Conservation (phyloP, 345 rosid species). For the Moricandia moricandioides region DNA sequence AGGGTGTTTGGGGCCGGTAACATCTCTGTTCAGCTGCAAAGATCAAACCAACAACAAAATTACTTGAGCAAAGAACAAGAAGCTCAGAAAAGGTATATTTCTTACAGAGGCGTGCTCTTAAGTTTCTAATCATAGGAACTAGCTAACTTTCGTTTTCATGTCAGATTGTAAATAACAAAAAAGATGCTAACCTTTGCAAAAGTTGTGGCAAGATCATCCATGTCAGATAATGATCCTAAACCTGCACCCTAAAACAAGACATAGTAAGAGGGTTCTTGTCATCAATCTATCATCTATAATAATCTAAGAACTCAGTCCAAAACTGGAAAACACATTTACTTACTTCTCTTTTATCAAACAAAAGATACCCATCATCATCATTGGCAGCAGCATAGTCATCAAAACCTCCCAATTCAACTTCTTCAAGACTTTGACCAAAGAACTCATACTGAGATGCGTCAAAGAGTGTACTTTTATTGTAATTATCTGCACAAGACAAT, state of each 20-base stretch:
- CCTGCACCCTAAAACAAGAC: background rate
- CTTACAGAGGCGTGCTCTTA: background rate
- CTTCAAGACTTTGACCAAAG: conserved; percentile 65
- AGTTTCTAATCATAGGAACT: no score
- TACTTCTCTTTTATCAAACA: conserved; percentile 50
- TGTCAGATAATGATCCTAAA: background rate
- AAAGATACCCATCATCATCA: conserved; percentile 81
- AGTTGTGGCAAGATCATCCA: background rate
- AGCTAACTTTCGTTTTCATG: no score
- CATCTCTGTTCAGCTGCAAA: background rate
- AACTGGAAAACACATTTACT: background rate
- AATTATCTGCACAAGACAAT: conserved; percentile 29
- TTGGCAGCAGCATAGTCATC: conserved; percentile 51
- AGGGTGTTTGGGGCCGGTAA: background rate
- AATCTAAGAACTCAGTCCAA: background rate
- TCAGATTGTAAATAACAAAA: no score
- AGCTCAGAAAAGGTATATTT: no score
- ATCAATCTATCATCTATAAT: background rate
- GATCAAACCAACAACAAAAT: background rate
- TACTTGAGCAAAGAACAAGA: no score
- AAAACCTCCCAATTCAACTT: conserved; percentile 63
- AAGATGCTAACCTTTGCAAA: background rate
- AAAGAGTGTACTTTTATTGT: conserved; percentile 36
- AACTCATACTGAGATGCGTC: conserved; percentile 74
- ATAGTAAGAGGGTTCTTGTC: background rate